Evolutionary conservation across 2,329 filamentous ascomycete species (phyloP).

Genomic region (Aspergillus phoenicis): DNA sequence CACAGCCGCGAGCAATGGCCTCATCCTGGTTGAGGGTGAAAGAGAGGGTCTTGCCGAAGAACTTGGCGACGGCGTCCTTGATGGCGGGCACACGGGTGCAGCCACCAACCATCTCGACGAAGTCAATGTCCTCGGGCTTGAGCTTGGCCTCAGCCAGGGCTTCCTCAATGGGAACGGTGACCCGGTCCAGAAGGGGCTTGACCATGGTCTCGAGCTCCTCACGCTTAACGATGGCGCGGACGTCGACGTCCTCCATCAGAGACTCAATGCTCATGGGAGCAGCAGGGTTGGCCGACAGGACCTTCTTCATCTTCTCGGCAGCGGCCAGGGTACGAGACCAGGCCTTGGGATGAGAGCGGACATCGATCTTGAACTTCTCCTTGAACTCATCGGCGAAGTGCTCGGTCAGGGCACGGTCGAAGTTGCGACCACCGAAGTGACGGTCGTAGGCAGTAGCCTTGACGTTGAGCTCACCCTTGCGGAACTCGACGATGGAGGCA

Average conservation of each 20-base stretch:
- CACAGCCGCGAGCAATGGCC: conserved; percentile 90
- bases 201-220: conserved; percentile 93
- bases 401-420: conserved; percentile 91
- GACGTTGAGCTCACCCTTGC: conserved; percentile 92
- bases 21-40: conserved; percentile 99
- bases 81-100: conserved; percentile 90
- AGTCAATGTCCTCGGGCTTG: conserved; percentile 86
- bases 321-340: conserved; percentile 82
- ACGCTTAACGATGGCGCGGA: conserved; percentile 83
- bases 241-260: conserved; percentile 96
- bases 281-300: conserved; percentile 90
- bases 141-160: conserved; percentile 93
- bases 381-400: conserved; percentile 96
- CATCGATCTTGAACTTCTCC: conserved; percentile 96
- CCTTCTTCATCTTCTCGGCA: conserved; percentile 98
- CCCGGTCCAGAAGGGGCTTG: conserved; percentile 76
- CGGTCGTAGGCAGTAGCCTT: conserved; percentile 91
- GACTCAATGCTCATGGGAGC: conserved; percentile 96
- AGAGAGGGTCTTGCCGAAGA: conserved; percentile 89
- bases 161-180: conserved; percentile 77
- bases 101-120: conserved; percentile 90
- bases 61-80: conserved; percentile 85
- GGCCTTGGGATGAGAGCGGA: conserved; percentile 86
- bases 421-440: conserved; percentile 95
- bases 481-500: conserved; percentile 90